Evolutionary conservation across 2,329 filamentous ascomycete species (phyloP).

Genomic region (Aspergillus sp.): DNA sequence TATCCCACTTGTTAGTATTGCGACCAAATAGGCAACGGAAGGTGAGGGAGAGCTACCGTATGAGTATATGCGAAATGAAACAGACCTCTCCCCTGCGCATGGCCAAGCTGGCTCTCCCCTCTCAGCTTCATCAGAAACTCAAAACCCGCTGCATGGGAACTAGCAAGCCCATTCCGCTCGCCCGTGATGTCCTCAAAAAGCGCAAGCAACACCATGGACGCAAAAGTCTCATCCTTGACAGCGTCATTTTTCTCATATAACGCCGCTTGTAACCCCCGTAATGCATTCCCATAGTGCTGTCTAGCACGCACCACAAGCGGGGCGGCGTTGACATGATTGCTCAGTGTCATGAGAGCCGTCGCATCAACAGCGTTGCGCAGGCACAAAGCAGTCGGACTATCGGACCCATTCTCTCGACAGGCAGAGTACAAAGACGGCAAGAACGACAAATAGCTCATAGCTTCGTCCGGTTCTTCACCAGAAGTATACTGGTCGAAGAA

Average conservation of each 20-base stretch:
- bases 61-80: constrained; percentile 40
- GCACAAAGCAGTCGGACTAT: constrained; percentile 24
- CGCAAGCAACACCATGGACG: constrained; percentile 37
- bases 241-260: constrained; percentile 30
- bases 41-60: constrained; percentile 25
- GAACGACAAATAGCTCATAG: constrained; percentile 36
- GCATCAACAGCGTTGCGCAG: constrained; percentile 37
- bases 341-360: constrained; percentile 35
- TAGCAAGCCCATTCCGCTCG: constrained; percentile 34
- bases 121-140: constrained; percentile 36
- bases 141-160: constrained; percentile 38
- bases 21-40: not conserved
- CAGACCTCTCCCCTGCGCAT: constrained; percentile 34
- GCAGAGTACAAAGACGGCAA: constrained; percentile 36
- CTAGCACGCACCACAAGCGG: constrained; percentile 30
- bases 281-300: constrained; percentile 32
- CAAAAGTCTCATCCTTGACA: constrained; percentile 38
- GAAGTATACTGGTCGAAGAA: constrained; percentile 44
- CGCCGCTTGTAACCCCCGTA: constrained; percentile 30
- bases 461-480: constrained; percentile 22
- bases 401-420: constrained; percentile 21
- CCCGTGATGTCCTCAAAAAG: constrained; percentile 42
- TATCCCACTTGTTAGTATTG: constrained; percentile 12
- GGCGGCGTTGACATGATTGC: constrained; percentile 28
- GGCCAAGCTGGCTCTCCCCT: constrained; percentile 29